Evolutionary conservation across 2,329 filamentous ascomycete species (phyloP).

Genomic region (Rutstroemia sp.): DNA sequence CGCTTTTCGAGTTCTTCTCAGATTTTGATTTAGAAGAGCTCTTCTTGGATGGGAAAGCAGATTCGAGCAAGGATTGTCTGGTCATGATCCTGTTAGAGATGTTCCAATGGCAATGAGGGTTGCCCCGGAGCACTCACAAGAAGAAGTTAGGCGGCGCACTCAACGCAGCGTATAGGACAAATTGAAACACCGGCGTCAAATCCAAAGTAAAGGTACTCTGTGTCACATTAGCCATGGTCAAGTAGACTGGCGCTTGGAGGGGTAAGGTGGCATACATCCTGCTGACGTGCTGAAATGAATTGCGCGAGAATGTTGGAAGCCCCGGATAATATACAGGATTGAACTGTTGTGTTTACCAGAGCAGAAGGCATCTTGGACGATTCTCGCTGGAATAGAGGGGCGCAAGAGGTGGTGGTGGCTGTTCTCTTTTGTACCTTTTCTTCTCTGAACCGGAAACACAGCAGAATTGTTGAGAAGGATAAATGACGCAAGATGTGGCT

Average conservation of each 20-base stretch:
- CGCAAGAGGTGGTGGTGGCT: too few species aligned
- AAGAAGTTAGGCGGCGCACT: slow-evolving; percentile 76
- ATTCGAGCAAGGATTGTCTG: slow-evolving; percentile 69
- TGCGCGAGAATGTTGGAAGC: slow-evolving; percentile 54
- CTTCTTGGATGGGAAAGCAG: slow-evolving; percentile 57
- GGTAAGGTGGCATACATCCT: background rate
- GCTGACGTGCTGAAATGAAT: slow-evolving; percentile 54
- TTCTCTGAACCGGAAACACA: too few species aligned
- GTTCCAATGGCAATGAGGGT: background rate
- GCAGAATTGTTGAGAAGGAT: too few species aligned
- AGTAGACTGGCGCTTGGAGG: background rate
- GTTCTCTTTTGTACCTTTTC: too few species aligned
- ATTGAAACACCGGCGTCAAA: slow-evolving; percentile 64
- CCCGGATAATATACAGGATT: slow-evolving; percentile 5
- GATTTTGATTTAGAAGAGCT: background rate
- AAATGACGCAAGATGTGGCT: too few species aligned
- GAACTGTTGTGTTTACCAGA: slow-evolving; percentile 3
- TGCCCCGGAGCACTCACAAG: slow-evolving; percentile 47
- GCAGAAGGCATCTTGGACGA: slow-evolving; percentile 1
- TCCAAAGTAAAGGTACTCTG: slow-evolving; percentile 57
- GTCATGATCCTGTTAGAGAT: background rate
- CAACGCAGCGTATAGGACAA: slow-evolving; percentile 65
- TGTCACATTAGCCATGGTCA: slow-evolving; percentile 7
- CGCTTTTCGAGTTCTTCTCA: background rate
- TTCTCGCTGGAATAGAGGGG: too few species aligned